Base-by-base conservation (phyloP, 2,329 filamentous ascomycete species). In the Sporothrix inflata region DNA sequence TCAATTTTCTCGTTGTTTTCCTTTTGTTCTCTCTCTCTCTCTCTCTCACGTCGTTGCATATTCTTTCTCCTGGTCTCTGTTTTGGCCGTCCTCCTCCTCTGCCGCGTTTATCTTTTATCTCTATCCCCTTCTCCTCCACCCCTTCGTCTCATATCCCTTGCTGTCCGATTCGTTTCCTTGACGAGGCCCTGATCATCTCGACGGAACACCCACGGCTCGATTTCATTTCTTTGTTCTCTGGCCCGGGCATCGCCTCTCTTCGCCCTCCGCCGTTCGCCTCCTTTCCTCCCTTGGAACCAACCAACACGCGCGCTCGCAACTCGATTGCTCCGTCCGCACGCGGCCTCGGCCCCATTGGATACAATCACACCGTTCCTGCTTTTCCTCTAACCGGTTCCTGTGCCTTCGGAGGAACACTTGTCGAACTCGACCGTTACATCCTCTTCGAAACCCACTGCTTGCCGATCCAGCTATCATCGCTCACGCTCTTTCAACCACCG, bases 131-230 rank as follows among this genome's bases (percentile, higher is more conserved):
- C 19, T 68, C 24, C 24, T 38, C 34, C 19, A n/a, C 60, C 60
- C 60, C 60, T 65, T 65, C 60, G 60, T 65, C 60, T 65, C 60
- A 66, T 66, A 49, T 67, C 65, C 65, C 65, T 67, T 38, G 65
- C 65, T 67, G 42, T 24, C 47, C 45, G 42, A 8, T 42, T 34
- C 63, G 45, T 19, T 38, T 49, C 27, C 27, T 38, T 21, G 24
- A 34, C 45, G 7, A 16, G 65, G 27, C 45, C 65, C 14, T 42
- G n/a, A 55, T 61, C 1, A 6, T 53, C 53, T 65, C 45, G 19
- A 61, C 69, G 11, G 14, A 38, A 51, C 16, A 19, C 27, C 27
- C 8, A 12, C 45, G n/a, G 14, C 24, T 40, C 38, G 34, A 40
- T 60, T 8, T n/a, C 24, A 21, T 60, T 45, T 45, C 51, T 69